Evolutionary conservation across 108 stramenopile species (phyloP).

Genomic region (Poteriospumella lacustris): DNA sequence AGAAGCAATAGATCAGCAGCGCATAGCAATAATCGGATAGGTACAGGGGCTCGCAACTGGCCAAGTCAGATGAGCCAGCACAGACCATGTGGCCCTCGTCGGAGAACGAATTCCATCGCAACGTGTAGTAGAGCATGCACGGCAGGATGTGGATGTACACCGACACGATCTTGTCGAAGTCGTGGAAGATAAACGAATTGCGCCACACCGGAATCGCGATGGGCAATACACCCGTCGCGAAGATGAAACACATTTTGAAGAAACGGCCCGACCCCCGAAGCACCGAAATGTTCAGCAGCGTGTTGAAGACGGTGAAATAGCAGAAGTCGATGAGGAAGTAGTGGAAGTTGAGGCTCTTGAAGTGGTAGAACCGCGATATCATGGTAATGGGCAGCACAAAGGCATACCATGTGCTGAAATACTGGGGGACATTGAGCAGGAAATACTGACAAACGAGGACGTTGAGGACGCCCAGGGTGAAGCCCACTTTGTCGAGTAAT

Average conservation of each 20-base stretch:
- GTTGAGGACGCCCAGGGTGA: conserved; percentile 51
- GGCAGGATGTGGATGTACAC: conserved; percentile 71
- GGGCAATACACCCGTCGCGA: conserved; percentile 60
- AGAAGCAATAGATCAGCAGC: conserved; percentile 50
- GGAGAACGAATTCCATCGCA: conserved; percentile 51
- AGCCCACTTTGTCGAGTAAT: conserved; percentile 47
- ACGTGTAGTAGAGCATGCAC: conserved; percentile 53
- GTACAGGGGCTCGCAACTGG: conserved; percentile 24
- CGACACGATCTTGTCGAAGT: conserved; percentile 68
- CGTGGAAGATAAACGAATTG: conserved; percentile 73
- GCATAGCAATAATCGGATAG: conserved; percentile 49
- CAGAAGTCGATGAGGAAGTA: conserved; percentile 62
- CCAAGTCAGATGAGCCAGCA: conserved; percentile 13
- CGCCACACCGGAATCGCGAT: conserved; percentile 63
- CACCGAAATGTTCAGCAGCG: conserved; percentile 51
- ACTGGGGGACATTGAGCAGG: conserved; percentile 41
- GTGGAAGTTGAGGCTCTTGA: conserved; percentile 45
- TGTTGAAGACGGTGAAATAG: conserved; percentile 35
- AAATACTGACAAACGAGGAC: conserved; percentile 49
- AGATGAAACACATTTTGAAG: conserved; percentile 55
- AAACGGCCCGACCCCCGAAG: conserved; percentile 46
- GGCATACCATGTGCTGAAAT: conserved; percentile 48
- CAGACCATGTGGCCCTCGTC: not conserved
- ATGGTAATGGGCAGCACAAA: conserved; percentile 46
- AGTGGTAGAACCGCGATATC: conserved; percentile 46